Conservation (phyloP, 1,284 basidiomycete genomes). For the Marasmius tenuissimus region DNA sequence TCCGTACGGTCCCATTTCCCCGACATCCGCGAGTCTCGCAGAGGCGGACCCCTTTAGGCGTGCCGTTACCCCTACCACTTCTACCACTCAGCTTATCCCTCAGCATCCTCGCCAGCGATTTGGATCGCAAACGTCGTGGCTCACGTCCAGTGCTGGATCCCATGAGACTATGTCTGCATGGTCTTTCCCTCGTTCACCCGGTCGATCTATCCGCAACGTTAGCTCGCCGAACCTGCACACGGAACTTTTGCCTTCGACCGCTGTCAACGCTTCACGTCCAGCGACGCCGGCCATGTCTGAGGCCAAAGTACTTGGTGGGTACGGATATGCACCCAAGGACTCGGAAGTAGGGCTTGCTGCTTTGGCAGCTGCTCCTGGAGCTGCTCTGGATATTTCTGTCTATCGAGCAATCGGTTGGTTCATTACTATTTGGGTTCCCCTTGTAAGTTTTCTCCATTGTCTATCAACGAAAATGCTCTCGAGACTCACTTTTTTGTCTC, state of each 20-base stretch:
- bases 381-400: constrained; percentile 53
- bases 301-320: constrained; percentile 63
- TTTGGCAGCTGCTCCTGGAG: constrained; percentile 39
- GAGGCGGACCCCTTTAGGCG: constrained; percentile 66
- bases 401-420: constrained; percentile 60
- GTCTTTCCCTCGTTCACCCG: constrained; percentile 58
- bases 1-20: constrained; percentile 48
- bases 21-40: constrained; percentile 37
- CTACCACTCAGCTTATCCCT: constrained; percentile 20
- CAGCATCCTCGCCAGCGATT: constrained; percentile 45
- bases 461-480: background rate
- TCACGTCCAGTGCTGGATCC: constrained; percentile 61
- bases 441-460: constrained; percentile 42
- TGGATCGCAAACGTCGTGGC: constrained; percentile 69
- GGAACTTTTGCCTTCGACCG: constrained; percentile 36
- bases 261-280: constrained; percentile 36
- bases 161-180: constrained; percentile 59
- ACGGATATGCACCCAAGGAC: constrained; percentile 51
- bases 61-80: constrained; percentile 26
- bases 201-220: constrained; percentile 27
- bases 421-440: constrained; percentile 61
- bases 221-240: constrained; percentile 41
- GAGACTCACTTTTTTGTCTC: constrained; percentile 13
- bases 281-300: constrained; percentile 53
- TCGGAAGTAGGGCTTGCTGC: constrained; percentile 52